Base-by-base conservation (phyloP, 352 stramenopile species). In the Phytophthora chlamydospora region DNA sequence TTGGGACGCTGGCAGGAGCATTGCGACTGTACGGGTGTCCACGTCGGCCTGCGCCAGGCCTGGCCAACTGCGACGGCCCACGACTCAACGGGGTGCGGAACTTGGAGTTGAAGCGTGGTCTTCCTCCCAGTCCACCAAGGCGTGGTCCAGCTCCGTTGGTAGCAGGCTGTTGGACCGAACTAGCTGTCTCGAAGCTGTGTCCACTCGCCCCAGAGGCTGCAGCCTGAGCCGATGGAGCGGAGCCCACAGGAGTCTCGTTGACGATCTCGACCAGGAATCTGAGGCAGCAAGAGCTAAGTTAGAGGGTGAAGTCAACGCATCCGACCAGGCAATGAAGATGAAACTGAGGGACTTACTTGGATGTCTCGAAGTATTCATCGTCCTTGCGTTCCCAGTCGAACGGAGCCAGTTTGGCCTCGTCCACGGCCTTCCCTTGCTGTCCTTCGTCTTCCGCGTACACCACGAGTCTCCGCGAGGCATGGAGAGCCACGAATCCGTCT, bases 241-340 rank as follows among this genome's bases (percentile, higher is more conserved):
- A 58, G 5, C 58, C 27, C 19, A 91, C 49, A 0, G 83, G 83
- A 16, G 70, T 85, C 42, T 79, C 65, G 54, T 91, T 85, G 59
- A 92, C 54, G 42, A 93, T 73, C 19, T 94, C 85, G 5, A 94
- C 62, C 29, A 91, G 58, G 49, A 89, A 91, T 55, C 83, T 94
- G 54, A 39, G 14, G 27, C 53, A 41, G 38, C 38, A 40, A 14
- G 51, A 54, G 12, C 12, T 4, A 52, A 8, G 17, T 40, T 9
- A 2, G 38, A 40, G 6, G 24, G 58, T 11, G 60, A 53, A 11
- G 16, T 6, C 38, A 6, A 16, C 39, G 14, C 17, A 45, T 13
- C 14, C 7, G 31, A 19, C 19, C 11, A 12, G 16, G 27, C 24
- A 36, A 38, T 21, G 13, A 21, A 17, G 17, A n/a, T 39, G 16